phyloP scores from a whole-genome alignment of 208 protist species.

The Leishmania tropica region DNA sequence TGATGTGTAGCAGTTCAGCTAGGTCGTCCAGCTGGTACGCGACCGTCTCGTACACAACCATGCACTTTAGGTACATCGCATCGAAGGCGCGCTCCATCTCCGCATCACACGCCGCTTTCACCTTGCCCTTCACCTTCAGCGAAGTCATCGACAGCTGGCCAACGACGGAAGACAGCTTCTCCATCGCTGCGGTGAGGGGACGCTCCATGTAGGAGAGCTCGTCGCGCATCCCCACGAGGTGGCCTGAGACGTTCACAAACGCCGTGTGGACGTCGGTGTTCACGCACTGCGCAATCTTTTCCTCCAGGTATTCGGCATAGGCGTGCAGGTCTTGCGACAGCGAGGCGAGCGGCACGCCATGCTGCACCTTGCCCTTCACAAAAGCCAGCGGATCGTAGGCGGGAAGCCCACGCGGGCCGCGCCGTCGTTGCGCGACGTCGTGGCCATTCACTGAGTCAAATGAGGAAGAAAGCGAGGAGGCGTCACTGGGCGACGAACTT shows the following conservation, averaged over 20 bases:
- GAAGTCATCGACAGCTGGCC: slow-evolving; percentile 42
- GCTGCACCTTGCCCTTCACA: slow-evolving; percentile 67
- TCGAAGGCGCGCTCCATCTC: slow-evolving; percentile 75
- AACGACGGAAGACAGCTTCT: slow-evolving; percentile 48
- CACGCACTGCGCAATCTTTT: slow-evolving; percentile 71
- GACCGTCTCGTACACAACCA: slow-evolving; percentile 73
- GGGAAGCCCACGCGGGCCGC: not conserved
- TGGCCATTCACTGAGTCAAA: not conserved
- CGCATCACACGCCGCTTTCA: slow-evolving; percentile 49
- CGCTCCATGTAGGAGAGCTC: slow-evolving; percentile 72
- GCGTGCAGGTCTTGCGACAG: slow-evolving; percentile 72
- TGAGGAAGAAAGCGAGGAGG: not conserved
- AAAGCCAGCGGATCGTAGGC: slow-evolving; percentile 71
- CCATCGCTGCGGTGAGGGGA: slow-evolving; percentile 50
- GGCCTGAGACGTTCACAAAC: slow-evolving; percentile 74
- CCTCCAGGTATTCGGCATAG: slow-evolving; percentile 55
- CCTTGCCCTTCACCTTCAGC: slow-evolving; percentile 39
- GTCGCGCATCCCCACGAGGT: slow-evolving; percentile 75
- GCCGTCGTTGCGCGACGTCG: not conserved
- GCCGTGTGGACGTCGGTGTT: slow-evolving; percentile 80
- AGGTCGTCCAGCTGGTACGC: slow-evolving; percentile 45
- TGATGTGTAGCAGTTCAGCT: slow-evolving; percentile 25
- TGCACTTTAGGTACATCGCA: slow-evolving; percentile 43
- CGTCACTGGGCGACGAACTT: slow-evolving; percentile 13
- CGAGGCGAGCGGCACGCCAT: slow-evolving; percentile 68